A percentile compares a stretch with the other conserved stretches of the same genome.
Conservation (phyloP, 441 rosid species). For the Pelargonium fulgidum region DNA sequence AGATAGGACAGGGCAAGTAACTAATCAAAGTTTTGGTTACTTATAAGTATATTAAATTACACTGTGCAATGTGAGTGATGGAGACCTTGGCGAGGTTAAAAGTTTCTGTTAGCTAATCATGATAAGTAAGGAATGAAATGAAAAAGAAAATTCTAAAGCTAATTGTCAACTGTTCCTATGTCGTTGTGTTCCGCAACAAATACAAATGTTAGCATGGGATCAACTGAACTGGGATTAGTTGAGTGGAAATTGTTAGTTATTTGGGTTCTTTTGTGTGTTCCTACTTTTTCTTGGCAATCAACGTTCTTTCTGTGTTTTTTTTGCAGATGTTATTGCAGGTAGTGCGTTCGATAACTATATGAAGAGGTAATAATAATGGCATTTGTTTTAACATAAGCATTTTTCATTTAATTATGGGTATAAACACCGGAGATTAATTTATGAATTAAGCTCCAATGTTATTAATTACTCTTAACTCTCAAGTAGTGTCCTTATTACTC, state of each 20-base stretch:
- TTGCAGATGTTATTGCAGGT: constrained; percentile 55
- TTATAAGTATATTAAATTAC: too few relatives aligned
- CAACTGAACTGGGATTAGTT: background rate
- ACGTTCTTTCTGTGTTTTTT: background rate
- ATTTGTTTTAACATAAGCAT: background rate
- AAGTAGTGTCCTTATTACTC: background rate
- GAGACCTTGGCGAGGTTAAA: too few relatives aligned
- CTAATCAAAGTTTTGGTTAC: too few relatives aligned
- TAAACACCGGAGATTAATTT: background rate
- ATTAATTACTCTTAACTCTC: background rate
- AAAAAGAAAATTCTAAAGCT: too few relatives aligned
- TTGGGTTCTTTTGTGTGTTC: too few relatives aligned
- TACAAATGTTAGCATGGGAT: too few relatives aligned
- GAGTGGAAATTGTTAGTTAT: background rate
- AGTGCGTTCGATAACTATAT: constrained; percentile 55
- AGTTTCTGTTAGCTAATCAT: too few relatives aligned
- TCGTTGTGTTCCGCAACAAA: too few relatives aligned
- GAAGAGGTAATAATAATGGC: constrained; percentile 40
- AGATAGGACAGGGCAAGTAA: too few relatives aligned
- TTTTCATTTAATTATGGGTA: background rate
- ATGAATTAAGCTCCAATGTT: background rate
- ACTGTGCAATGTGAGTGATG: too few relatives aligned
- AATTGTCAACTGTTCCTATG: too few relatives aligned
- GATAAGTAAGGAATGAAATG: too few relatives aligned
- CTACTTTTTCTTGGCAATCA: background rate